Percentiles rank a stretch among this genome's conserved stretches.
These are phyloP conservation scores for Tuber indicum DNA, from an alignment of 495 filamentous ascomycete species.

Conservation along the genomic window DNA sequence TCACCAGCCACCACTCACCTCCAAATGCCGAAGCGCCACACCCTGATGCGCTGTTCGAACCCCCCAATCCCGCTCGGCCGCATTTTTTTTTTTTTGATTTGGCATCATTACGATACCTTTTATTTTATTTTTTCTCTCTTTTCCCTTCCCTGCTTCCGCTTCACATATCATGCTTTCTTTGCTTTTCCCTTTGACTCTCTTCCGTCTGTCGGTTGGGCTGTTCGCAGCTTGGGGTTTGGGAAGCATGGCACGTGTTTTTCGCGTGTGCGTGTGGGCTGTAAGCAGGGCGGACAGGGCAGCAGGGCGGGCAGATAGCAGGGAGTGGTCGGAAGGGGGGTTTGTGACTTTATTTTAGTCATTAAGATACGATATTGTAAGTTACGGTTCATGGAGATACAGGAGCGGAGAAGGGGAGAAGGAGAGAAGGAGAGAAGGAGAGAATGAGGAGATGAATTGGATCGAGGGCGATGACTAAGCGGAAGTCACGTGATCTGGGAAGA, in stretches of 20 bases:
- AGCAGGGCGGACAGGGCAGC: neutral
- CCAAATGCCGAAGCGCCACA: neutral
- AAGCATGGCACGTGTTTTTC: neutral
- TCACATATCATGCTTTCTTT: neutral
- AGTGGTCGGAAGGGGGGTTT: too few relatives aligned
- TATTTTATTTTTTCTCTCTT: neutral
- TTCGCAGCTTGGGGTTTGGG: neutral
- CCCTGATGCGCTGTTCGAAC: neutral
- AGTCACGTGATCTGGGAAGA: neutral
- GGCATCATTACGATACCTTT: neutral
- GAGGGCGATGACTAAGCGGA: neutral
- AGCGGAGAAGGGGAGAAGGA: neutral
- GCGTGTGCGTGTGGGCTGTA: neutral
- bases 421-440: neutral
- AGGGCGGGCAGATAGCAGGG: neutral
- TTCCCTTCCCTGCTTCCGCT: neutral
- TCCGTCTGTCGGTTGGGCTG: neutral
- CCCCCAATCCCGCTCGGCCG: neutral
- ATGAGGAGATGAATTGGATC: neutral
- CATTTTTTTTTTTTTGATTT: neutral
- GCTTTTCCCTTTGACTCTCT: neutral
- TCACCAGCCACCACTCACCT: neutral
- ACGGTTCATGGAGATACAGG: neutral
- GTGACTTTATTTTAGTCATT: too few relatives aligned
- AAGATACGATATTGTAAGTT: too few relatives aligned